Conservation (phyloP, 176 grass and related monocot species). For the Hsuehochloa calcarea region DNA sequence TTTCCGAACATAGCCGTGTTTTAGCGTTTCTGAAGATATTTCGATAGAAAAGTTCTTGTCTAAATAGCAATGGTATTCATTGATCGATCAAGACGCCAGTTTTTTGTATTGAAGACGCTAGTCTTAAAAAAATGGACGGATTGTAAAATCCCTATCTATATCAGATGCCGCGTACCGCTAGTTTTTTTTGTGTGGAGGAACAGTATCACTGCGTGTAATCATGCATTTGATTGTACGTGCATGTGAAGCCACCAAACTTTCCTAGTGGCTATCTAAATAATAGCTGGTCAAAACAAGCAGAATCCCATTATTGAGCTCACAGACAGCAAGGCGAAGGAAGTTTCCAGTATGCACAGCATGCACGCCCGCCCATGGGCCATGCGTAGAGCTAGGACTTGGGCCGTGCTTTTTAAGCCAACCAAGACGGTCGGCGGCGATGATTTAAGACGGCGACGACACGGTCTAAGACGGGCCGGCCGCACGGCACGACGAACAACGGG, state of each 20-base stretch:
- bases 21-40: not conserved
- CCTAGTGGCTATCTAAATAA: not conserved
- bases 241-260: slow-evolving; percentile 4
- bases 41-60: no score
- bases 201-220: not conserved
- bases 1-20: no score
- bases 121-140: no score
- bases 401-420: no score
- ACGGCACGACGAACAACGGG: no score
- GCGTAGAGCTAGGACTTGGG: no score
- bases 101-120: no score
- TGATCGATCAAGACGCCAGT: not conserved
- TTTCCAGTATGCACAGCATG: not conserved
- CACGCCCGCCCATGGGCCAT: no score
- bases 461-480: no score
- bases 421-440: no score
- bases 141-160: not conserved
- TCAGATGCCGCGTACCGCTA: not conserved
- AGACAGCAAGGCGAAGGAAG: not conserved
- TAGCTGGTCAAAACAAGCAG: not conserved
- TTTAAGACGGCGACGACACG: no score
- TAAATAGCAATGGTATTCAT: not conserved
- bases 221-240: not conserved
- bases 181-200: not conserved
- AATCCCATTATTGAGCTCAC: not conserved